These are phyloP conservation scores for Aaosphaeria arxii DNA, from an alignment of 2,329 filamentous ascomycete species.

Conservation along the genomic window DNA sequence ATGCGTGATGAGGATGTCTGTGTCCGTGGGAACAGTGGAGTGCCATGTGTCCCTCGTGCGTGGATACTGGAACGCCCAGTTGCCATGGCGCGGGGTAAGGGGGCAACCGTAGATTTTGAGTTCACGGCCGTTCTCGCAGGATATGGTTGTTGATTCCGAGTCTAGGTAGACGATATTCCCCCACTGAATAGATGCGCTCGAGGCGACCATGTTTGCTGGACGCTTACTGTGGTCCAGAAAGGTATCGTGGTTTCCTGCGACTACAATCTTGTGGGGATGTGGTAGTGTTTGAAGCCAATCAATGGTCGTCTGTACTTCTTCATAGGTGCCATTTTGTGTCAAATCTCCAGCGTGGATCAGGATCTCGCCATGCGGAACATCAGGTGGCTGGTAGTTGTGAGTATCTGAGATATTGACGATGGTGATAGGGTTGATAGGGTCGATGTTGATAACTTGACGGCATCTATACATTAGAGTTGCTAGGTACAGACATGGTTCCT, in stretches of 20 bases:
- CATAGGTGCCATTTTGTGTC: constrained; percentile 64
- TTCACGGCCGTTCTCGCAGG: constrained; percentile 44
- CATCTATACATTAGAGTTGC: too few relatives aligned
- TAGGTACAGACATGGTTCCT: too few relatives aligned
- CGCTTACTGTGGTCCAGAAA: constrained; percentile 5
- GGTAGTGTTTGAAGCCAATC: constrained; percentile 74
- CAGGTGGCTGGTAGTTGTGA: constrained; percentile 48
- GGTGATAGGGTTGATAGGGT: constrained; percentile 49
- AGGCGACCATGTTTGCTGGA: not conserved
- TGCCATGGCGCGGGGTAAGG: constrained; percentile 69
- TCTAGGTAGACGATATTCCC: constrained; percentile 70
- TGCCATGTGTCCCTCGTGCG: constrained; percentile 49
- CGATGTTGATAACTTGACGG: too few relatives aligned
- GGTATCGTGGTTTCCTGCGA: constrained; percentile 79
- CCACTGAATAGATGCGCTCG: constrained; percentile 53
- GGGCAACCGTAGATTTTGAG: constrained; percentile 74
- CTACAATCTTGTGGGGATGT: constrained; percentile 72
- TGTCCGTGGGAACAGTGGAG: constrained; percentile 60
- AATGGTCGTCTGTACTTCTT: constrained; percentile 71
- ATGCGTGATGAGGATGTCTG: constrained; percentile 76
- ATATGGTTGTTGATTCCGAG: constrained; percentile 53
- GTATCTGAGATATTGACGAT: constrained; percentile 88
- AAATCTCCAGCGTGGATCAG: constrained; percentile 87
- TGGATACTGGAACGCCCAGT: constrained; percentile 70
- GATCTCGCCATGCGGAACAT: constrained; percentile 71